Evolutionary conservation across 352 stramenopile species (phyloP).

Genomic region (Plasmopara viticola): DNA sequence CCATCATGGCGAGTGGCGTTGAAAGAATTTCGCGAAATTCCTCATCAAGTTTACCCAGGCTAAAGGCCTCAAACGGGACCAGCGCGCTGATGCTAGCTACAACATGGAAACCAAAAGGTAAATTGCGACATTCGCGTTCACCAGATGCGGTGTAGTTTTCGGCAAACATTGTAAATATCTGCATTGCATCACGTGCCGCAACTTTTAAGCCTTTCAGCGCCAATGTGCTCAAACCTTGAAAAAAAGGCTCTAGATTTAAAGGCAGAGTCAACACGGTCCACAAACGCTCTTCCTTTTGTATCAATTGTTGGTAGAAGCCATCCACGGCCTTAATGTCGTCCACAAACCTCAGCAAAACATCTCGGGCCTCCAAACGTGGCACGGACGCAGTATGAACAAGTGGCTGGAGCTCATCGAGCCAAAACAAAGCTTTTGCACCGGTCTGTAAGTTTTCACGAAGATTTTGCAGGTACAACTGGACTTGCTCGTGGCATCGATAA

Average conservation of each 20-base stretch:
- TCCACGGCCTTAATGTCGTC: slow-evolving; percentile 20
- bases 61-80: slow-evolving; percentile 1
- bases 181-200: slow-evolving; percentile 15
- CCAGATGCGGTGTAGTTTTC: slow-evolving; percentile 7
- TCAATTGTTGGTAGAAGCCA: slow-evolving; percentile 16
- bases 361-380: slow-evolving; percentile 13
- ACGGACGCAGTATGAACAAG: slow-evolving; percentile 5
- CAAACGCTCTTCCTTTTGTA: slow-evolving; percentile 6
- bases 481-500: slow-evolving; percentile 17
- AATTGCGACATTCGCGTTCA: slow-evolving; percentile 1
- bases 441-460: slow-evolving; percentile 14
- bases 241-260: slow-evolving; percentile 22
- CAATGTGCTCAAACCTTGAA: slow-evolving; percentile 20
- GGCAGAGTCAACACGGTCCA: slow-evolving; percentile 22
- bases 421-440: slow-evolving; percentile 21
- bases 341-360: slow-evolving; percentile 14
- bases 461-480: slow-evolving; percentile 21
- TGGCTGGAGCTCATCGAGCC: slow-evolving; percentile 20
- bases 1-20: slow-evolving; percentile 7
- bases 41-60: slow-evolving; percentile 7
- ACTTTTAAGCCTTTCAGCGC: slow-evolving; percentile 7
- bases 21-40: slow-evolving; percentile 9
- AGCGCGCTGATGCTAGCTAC: slow-evolving; percentile 15
- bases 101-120: slow-evolving; percentile 11
- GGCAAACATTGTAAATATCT: slow-evolving; percentile 13